Conservation (phyloP, 768 basidiomycete species). For the Sutorius australiensis region DNA sequence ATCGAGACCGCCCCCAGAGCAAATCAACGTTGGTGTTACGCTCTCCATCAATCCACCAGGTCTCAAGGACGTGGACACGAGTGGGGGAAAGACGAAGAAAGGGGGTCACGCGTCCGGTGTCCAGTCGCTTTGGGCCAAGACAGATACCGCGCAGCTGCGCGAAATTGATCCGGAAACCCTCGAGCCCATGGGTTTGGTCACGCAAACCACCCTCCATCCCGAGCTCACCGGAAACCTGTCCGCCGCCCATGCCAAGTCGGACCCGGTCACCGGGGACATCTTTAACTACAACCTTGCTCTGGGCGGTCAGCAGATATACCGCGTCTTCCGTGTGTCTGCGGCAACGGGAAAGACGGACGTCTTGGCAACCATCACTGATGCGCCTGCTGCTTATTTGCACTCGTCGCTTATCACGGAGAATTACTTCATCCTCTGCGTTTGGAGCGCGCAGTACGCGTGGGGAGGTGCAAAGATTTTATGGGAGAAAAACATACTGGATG, state of each 20-base stretch:
- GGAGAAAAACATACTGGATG: constrained; percentile 32
- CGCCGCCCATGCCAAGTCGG: constrained; percentile 38
- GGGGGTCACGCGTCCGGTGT: constrained; percentile 25
- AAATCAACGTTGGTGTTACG: constrained; percentile 27
- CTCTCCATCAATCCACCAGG: constrained; percentile 30
- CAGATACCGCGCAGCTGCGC: constrained; percentile 29
- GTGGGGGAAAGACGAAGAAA: constrained; percentile 13
- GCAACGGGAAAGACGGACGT: constrained; percentile 32
- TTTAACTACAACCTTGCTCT: constrained; percentile 35
- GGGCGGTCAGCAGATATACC: constrained; percentile 28
- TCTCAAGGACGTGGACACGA: constrained; percentile 21
- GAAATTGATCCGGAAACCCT: constrained; percentile 37
- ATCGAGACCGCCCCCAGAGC: not conserved
- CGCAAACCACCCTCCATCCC: constrained; percentile 30
- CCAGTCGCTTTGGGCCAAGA: constrained; percentile 31
- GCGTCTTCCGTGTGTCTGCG: constrained; percentile 34
- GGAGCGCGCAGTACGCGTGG: constrained; percentile 30
- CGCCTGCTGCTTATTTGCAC: constrained; percentile 38
- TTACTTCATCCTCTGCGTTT: constrained; percentile 36
- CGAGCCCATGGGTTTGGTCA: constrained; percentile 31
- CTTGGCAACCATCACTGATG: constrained; percentile 36
- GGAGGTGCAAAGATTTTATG: constrained; percentile 28
- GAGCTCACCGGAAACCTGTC: constrained; percentile 33
- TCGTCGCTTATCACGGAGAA: constrained; percentile 36
- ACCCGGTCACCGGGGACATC: constrained; percentile 33